Evolutionary conservation across 768 basidiomycete species (phyloP).

Genomic region (Russula lepida): DNA sequence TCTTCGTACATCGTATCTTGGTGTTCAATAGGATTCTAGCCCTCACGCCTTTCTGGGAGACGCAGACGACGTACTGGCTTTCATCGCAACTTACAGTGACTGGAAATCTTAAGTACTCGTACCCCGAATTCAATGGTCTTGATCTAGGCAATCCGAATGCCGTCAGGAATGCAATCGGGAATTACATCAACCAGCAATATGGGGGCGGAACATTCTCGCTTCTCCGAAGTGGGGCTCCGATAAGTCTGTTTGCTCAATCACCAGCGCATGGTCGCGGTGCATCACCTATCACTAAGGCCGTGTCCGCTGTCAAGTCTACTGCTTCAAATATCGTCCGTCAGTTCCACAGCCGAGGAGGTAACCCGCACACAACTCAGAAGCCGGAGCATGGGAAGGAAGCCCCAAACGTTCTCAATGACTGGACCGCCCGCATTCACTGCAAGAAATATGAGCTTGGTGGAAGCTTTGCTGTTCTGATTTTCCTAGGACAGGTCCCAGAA

Average conservation of each 20-base stretch:
- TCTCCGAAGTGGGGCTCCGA: not conserved
- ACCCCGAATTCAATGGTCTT: constrained; percentile 42
- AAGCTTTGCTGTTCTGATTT: constrained; percentile 38
- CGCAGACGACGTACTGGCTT: constrained; percentile 32
- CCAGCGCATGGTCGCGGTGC: not conserved
- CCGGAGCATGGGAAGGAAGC: not conserved
- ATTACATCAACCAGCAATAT: constrained; percentile 32
- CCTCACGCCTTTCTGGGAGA: constrained; percentile 40
- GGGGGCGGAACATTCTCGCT: constrained; percentile 3
- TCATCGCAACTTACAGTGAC: constrained; percentile 29
- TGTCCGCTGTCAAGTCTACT: not conserved
- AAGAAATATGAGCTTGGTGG: constrained; percentile 36
- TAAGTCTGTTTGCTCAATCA: not conserved
- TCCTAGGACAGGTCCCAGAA: constrained; percentile 36
- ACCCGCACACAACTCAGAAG: not conserved
- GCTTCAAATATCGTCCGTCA: not conserved
- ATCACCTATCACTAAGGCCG: not conserved
- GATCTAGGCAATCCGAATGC: constrained; percentile 25
- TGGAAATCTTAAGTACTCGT: constrained; percentile 35
- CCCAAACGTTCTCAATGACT: constrained; percentile 26
- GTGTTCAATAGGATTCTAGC: constrained; percentile 23
- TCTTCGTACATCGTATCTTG: not conserved
- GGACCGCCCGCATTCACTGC: constrained; percentile 34
- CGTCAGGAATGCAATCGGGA: constrained; percentile 28
- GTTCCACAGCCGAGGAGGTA: not conserved